Percentiles rank a stretch among this genome's conserved stretches.
Evolutionary conservation across 2,329 filamentous ascomycete genomes (phyloP).

Genomic region (Cryphonectria parasitica): DNA sequence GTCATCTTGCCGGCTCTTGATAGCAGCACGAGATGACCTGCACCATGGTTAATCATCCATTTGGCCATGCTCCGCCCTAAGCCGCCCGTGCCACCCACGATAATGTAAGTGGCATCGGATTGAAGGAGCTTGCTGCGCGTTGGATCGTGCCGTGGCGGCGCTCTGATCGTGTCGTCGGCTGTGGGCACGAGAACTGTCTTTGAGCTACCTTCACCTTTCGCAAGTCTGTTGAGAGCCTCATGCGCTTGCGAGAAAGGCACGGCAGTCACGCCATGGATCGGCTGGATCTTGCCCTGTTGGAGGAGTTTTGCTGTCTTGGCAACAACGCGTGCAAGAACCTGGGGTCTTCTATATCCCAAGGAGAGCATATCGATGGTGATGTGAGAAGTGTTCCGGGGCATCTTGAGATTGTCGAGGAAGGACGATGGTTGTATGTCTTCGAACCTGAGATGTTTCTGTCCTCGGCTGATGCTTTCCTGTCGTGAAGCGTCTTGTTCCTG

Average conservation of each 20-base stretch:
- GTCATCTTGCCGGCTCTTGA: slow-evolving; percentile 25
- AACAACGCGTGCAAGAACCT: slow-evolving; percentile 45
- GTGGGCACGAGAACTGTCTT: slow-evolving; percentile 41
- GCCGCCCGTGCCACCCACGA: slow-evolving; percentile 36
- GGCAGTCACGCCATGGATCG: slow-evolving; percentile 41
- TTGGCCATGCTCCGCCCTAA: slow-evolving; percentile 32
- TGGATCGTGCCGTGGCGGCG: slow-evolving; percentile 16
- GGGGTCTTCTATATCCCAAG: slow-evolving; percentile 47
- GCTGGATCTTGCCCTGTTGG: slow-evolving; percentile 39
- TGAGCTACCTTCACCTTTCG: slow-evolving; percentile 44
- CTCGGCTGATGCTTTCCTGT: neutral
- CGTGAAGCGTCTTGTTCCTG: neutral
- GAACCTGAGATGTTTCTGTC: neutral
- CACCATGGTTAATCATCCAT: slow-evolving; percentile 31
- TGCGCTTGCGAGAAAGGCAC: slow-evolving; percentile 46
- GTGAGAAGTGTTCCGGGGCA: slow-evolving; percentile 47
- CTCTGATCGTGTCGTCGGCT: slow-evolving; percentile 4
- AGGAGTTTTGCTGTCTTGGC: slow-evolving; percentile 43
- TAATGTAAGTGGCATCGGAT: slow-evolving; percentile 32
- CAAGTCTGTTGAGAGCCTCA: slow-evolving; percentile 42
- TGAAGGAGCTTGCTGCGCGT: slow-evolving; percentile 19
- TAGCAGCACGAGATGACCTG: slow-evolving; percentile 29
- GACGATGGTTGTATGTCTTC: neutral
- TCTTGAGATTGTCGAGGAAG: neutral
- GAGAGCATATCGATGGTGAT: slow-evolving; percentile 50